Conservation (phyloP, 2,329 filamentous ascomycete species). For the Aspergillaceae sp. region DNA sequence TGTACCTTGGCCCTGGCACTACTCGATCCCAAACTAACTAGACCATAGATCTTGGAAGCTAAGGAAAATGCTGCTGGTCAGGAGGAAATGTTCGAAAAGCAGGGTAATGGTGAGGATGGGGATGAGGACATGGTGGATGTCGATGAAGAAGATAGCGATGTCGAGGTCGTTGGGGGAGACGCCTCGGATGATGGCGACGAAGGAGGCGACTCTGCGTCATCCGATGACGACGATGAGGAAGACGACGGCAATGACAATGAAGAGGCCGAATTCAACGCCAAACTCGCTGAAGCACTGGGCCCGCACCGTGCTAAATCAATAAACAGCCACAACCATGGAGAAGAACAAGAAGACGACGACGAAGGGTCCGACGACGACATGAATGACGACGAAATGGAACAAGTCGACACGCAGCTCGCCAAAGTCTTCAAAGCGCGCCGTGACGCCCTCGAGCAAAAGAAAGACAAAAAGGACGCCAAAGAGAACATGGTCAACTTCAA, state of each 20-base stretch:
- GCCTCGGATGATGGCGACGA: slow-evolving; percentile 22
- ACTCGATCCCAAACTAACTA: slow-evolving; percentile 24
- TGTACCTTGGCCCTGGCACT: not conserved
- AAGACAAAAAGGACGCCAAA: slow-evolving; percentile 78
- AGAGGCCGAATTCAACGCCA: slow-evolving; percentile 58
- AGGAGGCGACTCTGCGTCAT: slow-evolving; percentile 29
- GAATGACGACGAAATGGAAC: slow-evolving; percentile 94
- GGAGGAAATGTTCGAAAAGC: slow-evolving; percentile 71
- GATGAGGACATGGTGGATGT: slow-evolving; percentile 45
- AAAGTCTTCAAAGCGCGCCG: slow-evolving; percentile 76
- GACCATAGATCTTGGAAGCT: slow-evolving; percentile 61
- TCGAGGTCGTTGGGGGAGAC: slow-evolving; percentile 35
- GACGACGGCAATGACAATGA: slow-evolving; percentile 43
- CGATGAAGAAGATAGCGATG: slow-evolving; percentile 37
- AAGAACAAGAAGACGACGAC: slow-evolving; percentile 50
- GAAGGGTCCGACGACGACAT: slow-evolving; percentile 66
- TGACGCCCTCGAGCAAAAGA: slow-evolving; percentile 62
- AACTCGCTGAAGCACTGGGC: slow-evolving; percentile 68
- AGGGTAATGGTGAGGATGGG: slow-evolving; percentile 50
- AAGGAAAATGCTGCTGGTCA: slow-evolving; percentile 78
- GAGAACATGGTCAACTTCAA: slow-evolving; percentile 92
- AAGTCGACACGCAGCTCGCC: slow-evolving; percentile 70
- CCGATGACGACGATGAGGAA: slow-evolving; percentile 39
- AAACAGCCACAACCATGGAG: slow-evolving; percentile 46
- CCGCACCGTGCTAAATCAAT: slow-evolving; percentile 45